phyloP scores from a whole-genome alignment of 2,329 filamentous ascomycete genomes.

The Onygenales sp. region DNA sequence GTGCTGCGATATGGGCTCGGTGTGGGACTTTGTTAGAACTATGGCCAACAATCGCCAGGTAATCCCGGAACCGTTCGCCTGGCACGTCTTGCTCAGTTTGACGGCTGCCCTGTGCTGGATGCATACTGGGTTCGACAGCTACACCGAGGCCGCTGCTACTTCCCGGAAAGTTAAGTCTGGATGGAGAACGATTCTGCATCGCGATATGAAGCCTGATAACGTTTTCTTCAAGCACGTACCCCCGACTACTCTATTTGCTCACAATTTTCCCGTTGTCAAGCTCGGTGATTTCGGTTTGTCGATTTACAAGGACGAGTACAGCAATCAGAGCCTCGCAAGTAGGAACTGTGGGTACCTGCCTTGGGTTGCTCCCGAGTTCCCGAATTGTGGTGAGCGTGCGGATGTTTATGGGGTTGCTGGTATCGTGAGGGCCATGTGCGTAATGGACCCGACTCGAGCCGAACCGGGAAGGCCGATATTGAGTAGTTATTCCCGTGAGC shows the following conservation, averaged over 20 bases:
- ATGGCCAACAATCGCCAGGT: neutral
- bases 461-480: neutral
- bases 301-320: slow-evolving; percentile 1
- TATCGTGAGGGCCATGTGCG: slow-evolving; percentile 3
- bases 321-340: neutral
- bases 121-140: slow-evolving; percentile 9
- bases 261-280: slow-evolving; percentile 6
- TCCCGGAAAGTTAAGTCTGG: neutral
- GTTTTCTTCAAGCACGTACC: slow-evolving; percentile 1
- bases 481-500: too few relatives aligned
- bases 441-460: neutral
- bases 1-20: slow-evolving; percentile 11
- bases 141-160: neutral
- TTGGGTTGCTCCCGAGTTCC: slow-evolving; percentile 6
- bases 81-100: slow-evolving; percentile 9
- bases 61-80: slow-evolving; percentile 10
- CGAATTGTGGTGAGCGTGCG: slow-evolving; percentile 2
- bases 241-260: neutral
- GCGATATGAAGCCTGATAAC: slow-evolving; percentile 14
- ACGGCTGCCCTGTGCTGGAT: slow-evolving; percentile 10
- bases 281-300: slow-evolving; percentile 13
- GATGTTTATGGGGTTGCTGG: slow-evolving; percentile 4
- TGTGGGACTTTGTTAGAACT: slow-evolving; percentile 7
- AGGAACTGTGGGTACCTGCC: neutral
- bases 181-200: slow-evolving; percentile 11